phyloP scores from a whole-genome alignment of 805 yeast genomes.

The Wickerhamiella azyma region DNA sequence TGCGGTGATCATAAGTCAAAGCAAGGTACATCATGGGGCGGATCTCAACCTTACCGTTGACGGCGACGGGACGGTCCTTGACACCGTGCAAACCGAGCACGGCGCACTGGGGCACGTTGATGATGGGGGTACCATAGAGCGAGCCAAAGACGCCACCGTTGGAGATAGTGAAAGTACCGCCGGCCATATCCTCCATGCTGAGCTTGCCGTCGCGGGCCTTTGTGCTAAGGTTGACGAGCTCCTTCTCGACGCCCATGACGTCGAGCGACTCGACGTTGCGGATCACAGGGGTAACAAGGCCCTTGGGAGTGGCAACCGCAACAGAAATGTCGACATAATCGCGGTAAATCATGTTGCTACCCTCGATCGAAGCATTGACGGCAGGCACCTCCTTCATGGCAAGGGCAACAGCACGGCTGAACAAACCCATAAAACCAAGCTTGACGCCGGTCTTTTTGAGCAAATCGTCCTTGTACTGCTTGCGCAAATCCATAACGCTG shows the following conservation, averaged over 20 bases:
- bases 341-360: constrained; percentile 63
- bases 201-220: constrained; percentile 96
- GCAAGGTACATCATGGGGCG: constrained; percentile 99
- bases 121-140: constrained; percentile 94
- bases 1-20: constrained; percentile 94
- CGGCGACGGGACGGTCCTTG: constrained; percentile 93
- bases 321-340: constrained; percentile 91
- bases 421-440: constrained; percentile 98
- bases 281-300: constrained; percentile 93
- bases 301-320: constrained; percentile 99
- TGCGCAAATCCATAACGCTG: constrained; percentile 81
- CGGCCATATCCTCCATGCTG: constrained; percentile 96
- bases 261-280: constrained; percentile 90
- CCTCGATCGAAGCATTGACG: constrained; percentile 86
- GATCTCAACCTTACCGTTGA: constrained; percentile 87
- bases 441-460: constrained; percentile 86
- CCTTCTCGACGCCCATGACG: constrained; percentile 79
- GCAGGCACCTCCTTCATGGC: constrained; percentile 94
- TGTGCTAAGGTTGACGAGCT: constrained; percentile 64
- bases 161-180: constrained; percentile 97
- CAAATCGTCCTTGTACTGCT: constrained; percentile 91
- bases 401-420: constrained; percentile 81
- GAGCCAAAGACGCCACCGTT: constrained; percentile 99
- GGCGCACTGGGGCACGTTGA: constrained; percentile 96
- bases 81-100: constrained; percentile 95